phyloP scores from a whole-genome alignment of 2,329 filamentous ascomycete genomes.

The Fusarium xylarioides region DNA sequence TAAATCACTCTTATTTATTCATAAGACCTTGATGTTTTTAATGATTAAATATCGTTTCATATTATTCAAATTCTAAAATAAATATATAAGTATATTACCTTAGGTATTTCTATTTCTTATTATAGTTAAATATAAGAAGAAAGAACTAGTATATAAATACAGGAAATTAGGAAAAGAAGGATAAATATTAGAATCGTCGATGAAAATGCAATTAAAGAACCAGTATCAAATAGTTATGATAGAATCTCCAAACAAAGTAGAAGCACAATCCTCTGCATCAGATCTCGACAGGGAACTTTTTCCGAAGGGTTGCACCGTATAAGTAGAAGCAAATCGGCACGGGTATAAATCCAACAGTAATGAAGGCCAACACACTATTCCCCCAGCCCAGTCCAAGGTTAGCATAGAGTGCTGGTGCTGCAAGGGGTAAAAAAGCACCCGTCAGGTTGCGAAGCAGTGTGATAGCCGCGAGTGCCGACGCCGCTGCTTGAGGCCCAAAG shows the following conservation, averaged over 20 bases:
- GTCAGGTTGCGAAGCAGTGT: constrained; percentile 19
- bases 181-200: fast-evolving
- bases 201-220: fast-evolving
- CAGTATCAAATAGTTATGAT: neutral
- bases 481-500: neutral
- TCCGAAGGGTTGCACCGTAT: constrained; percentile 49
- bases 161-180: neutral
- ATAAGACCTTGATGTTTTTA: fast-evolving
- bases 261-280: fast-evolving
- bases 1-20: fast-evolving
- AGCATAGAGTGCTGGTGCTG: constrained; percentile 32
- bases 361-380: constrained; percentile 51
- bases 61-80: neutral
- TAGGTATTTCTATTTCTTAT: fast-evolving
- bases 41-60: neutral
- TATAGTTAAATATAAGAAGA: neutral
- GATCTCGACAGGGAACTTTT: neutral
- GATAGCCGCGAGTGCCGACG: constrained; percentile 25
- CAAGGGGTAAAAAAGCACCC: constrained; percentile 11
- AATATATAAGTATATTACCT: neutral
- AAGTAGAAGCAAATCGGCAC: constrained; percentile 51
- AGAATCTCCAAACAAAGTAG: fast-evolving
- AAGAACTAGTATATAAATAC: neutral
- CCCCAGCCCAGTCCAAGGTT: constrained; percentile 57
- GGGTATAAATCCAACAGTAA: constrained; percentile 52